These are phyloP conservation scores for Mycena chlorophos DNA, from an alignment of 768 basidiomycete genomes.

Conservation along the genomic window DNA sequence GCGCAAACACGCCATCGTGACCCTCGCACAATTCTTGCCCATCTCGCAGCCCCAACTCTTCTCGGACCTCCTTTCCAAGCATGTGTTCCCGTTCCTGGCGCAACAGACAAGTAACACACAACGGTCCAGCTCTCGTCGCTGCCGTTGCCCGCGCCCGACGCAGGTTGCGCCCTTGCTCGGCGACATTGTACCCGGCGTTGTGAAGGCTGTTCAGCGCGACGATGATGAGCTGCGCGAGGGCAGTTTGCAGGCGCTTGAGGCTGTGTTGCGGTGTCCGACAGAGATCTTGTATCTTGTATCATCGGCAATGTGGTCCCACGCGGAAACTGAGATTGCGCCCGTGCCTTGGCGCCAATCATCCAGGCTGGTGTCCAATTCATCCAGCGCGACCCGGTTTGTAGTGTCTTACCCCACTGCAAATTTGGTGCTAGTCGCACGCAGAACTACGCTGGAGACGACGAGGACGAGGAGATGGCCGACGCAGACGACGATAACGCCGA, in stretches of 20 bases:
- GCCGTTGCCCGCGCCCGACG: slow-evolving; percentile 74
- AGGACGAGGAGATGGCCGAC: slow-evolving; percentile 60
- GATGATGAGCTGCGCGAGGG: slow-evolving; percentile 86
- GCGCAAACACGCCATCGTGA: slow-evolving; percentile 88
- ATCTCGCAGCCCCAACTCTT: slow-evolving; percentile 67
- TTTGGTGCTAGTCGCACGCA: slow-evolving; percentile 15
- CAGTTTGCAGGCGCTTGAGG: slow-evolving; percentile 85
- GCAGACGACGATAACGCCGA: slow-evolving; percentile 82
- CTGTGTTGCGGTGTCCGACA: slow-evolving; percentile 77
- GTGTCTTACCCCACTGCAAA: neutral
- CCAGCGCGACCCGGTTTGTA: slow-evolving; percentile 84
- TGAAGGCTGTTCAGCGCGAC: slow-evolving; percentile 67
- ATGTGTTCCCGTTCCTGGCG: slow-evolving; percentile 61
- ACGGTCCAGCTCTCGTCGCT: slow-evolving; percentile 77
- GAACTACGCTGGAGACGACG: slow-evolving; percentile 55
- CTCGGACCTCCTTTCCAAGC: slow-evolving; percentile 54
- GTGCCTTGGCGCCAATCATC: slow-evolving; percentile 66
- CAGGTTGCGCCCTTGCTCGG: slow-evolving; percentile 62
- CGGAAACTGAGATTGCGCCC: no score
- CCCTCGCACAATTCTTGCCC: slow-evolving; percentile 81
- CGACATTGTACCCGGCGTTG: slow-evolving; percentile 67
- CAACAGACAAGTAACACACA: slow-evolving; percentile 70
- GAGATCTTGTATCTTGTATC: no score
- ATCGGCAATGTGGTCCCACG: no score
- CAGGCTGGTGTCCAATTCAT: slow-evolving; percentile 77